Evolutionary conservation across 2,329 filamentous ascomycete species (phyloP), one percentile per base, ranked within the genome.

Genomic region (Diaporthe sp.): DNA sequence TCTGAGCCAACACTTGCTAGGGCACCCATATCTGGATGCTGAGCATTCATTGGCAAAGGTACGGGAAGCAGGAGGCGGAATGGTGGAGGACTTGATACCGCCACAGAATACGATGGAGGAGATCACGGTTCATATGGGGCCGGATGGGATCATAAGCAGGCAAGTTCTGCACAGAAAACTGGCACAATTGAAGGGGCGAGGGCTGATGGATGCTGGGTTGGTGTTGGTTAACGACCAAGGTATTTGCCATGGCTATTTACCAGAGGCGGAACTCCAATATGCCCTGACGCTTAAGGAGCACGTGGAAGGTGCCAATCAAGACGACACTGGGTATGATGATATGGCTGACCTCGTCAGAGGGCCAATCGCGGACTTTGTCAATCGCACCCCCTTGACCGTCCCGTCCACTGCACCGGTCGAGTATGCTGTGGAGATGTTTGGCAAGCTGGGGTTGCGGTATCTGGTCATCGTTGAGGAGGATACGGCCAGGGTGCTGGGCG

Each of bases 381-480:
- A 91, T 79, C 83, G 86, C 1, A 90, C 88, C 22, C 89, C 89
- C 1, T 76, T 91, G 74, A 87, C 82, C 1, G 80, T 91, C 8
- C 87, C 84, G 73, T 85, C 84, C 1, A 85, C 85, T 59, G 88
- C 89, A 58, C 89, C 89, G 13, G 84, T 92, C 78, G 90, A 92
- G 80, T 90, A 89, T 80, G 88, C 86, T 0, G 87, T 91, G 1
- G 90, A 91, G 81, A 88, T 92, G 86, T 91, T 92, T 82, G 87
- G 86, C 4, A 90, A 90, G 79, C 78, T 92, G 57, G 90, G 89
- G 0, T 77, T 91, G 77, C 82, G 89, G 75, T 86, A 91, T 82
- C 76, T 91, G 58, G 87, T 89, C 79, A 82, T 91, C 8, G 84
- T 87, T 2, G 88, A 89, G 76, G 87, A 89, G 75, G 88, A 88